These are phyloP conservation scores for Talaromyces nanjingensis DNA, from an alignment of 495 filamentous ascomycete species.

Conservation along the genomic window DNA sequence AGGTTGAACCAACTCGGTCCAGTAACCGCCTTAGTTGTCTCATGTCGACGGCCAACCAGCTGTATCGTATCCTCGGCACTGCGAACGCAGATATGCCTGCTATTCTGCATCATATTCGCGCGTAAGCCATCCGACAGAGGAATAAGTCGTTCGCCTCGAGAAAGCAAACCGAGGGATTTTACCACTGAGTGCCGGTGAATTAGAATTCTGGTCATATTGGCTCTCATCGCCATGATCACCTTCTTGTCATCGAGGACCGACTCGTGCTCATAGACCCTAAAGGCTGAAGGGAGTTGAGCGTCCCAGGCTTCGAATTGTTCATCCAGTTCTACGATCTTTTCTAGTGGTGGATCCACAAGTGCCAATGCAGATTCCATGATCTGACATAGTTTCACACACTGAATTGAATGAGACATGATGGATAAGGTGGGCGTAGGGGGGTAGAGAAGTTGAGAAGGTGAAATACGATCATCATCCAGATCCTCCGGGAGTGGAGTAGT, in stretches of 20 bases:
- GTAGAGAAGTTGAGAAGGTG: slow-evolving; percentile 3
- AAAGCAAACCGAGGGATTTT: slow-evolving; percentile 2
- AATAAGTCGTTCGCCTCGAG: not conserved
- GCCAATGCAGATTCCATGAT: slow-evolving; percentile 5
- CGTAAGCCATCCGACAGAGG: slow-evolving; percentile 1
- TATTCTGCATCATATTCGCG: slow-evolving; percentile 10
- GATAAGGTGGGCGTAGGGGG: slow-evolving; percentile 5
- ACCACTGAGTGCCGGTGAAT: slow-evolving; percentile 7
- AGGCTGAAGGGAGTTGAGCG: not conserved
- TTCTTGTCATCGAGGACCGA: not conserved
- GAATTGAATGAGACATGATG: slow-evolving; percentile 1
- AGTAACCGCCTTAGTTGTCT: not conserved
- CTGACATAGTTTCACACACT: not conserved
- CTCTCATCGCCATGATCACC: slow-evolving; percentile 7
- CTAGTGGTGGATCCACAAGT: slow-evolving; percentile 3
- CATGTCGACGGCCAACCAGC: slow-evolving; percentile 5
- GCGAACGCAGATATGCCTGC: slow-evolving; percentile 7
- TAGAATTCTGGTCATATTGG: slow-evolving; percentile 7
- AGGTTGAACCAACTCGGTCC: slow-evolving; percentile 10
- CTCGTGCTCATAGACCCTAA: slow-evolving; percentile 1
- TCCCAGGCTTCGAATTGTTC: slow-evolving; percentile 7
- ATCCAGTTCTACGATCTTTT: slow-evolving; percentile 9
- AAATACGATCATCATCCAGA: slow-evolving; percentile 8
- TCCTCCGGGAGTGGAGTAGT: slow-evolving; percentile 7
- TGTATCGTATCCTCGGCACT: slow-evolving; percentile 8